Conservation (phyloP, 2,329 filamentous ascomycete species). For the Hyphodiscus sp. region DNA sequence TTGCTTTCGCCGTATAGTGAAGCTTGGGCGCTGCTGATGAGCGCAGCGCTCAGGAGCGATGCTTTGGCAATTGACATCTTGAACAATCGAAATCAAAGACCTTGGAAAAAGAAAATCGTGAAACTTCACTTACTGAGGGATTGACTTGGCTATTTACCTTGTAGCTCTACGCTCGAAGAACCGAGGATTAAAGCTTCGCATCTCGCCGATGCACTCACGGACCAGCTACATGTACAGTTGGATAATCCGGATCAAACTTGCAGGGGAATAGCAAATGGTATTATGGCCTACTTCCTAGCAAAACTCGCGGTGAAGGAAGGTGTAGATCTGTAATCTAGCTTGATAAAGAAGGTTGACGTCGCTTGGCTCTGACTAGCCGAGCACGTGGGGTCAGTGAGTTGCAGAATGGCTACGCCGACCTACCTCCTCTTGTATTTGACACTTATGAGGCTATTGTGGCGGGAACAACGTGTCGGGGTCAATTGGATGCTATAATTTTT, state of each 20-base stretch:
- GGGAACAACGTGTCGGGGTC: neutral
- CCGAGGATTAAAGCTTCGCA: too few species aligned
- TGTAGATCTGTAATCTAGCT: neutral
- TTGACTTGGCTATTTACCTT: too few species aligned
- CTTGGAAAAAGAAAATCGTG: too few species aligned
- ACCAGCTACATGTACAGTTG: too few species aligned
- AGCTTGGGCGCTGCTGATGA: conserved; percentile 10
- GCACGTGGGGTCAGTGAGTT: neutral
- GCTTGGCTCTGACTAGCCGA: neutral
- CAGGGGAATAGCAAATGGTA: too few species aligned
- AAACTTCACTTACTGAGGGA: too few species aligned
- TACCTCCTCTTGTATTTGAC: neutral
- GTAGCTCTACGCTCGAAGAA: too few species aligned
- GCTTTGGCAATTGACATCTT: conserved; percentile 6
- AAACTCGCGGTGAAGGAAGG: neutral
- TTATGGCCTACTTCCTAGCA: too few species aligned
- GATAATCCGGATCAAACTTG: too few species aligned
- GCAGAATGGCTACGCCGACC: neutral
- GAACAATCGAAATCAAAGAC: neutral
- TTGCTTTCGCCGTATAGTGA: conserved; percentile 23
- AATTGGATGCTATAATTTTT: neutral
- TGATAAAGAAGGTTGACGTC: neutral
- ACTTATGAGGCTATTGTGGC: neutral
- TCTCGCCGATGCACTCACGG: too few species aligned
- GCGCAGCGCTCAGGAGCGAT: neutral